Evolutionary conservation across 169 alveolate species (phyloP), one percentile per base, ranked within the genome.

Genomic region (Theileria equi): DNA sequence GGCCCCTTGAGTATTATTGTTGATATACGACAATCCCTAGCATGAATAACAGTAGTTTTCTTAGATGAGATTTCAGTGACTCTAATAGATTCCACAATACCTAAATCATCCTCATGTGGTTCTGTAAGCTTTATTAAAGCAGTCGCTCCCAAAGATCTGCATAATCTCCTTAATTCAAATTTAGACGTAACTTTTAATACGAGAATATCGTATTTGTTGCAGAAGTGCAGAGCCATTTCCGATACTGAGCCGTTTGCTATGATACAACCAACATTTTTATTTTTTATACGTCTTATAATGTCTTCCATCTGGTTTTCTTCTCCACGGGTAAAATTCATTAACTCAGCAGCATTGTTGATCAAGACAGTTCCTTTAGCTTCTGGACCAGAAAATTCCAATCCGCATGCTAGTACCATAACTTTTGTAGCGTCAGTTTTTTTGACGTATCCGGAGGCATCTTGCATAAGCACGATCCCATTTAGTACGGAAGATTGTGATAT

Each of bases 301-400:
- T 84, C 82, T 54, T 94, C 96, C 93, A 95, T 84, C 70, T 89
- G 84, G 26, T 73, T 91, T 68, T 94, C 98, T 80, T 94, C 98
- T 21, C 96, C 94, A 81, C 89, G 88, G 19, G 97, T 93, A 77
- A 91, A 94, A 78, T 93, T 89, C 60, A 90, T 43, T 49, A 92
- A 81, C 45, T 98, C 99, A 66, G 94, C 96, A 11, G 99, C 99
- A 25, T 91, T 95, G 77, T 94, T 95, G 38, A 98, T 78, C 34
- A 97, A 90, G 23, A 98, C 99, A 4, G 99, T 97, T 73, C 99
- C 99, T 88, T 95, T 96, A 16, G 99, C 96, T 70, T 98, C 99
- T 13, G 98, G 95, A 28, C 91, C 84, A 57, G 94, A 92, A 53
- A 96, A 84, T 68, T 97, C 99, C 21, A 98, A 86, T 44, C 99